Conservation (phyloP, 73 alveolate genomes). For the Paramecium sonneborni region DNA sequence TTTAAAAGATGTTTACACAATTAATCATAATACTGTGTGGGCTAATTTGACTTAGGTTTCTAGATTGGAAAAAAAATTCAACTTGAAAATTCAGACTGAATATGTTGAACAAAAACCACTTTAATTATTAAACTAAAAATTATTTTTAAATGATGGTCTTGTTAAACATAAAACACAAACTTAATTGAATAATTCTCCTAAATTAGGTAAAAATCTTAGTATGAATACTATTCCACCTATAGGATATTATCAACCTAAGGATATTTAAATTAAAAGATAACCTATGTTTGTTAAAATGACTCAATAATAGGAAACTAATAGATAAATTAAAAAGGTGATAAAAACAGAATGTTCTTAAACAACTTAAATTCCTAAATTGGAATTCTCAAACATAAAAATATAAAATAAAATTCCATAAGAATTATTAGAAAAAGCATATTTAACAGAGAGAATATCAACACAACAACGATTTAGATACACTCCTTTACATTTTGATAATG, state of each 20-base stretch:
- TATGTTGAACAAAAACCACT: neutral
- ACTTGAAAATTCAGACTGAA: neutral
- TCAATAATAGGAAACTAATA: neutral
- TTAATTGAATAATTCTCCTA: neutral
- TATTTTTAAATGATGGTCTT: neutral
- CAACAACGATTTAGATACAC: neutral
- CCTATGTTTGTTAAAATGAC: slow-evolving; percentile 37
- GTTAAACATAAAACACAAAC: neutral
- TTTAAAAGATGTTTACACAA: slow-evolving; percentile 20
- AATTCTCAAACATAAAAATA: neutral
- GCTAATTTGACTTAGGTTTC: neutral
- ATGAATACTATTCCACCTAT: neutral
- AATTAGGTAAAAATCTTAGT: neutral
- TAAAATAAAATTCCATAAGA: neutral
- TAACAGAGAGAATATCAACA: slow-evolving; percentile 12
- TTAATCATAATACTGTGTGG: neutral
- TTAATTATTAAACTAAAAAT: neutral
- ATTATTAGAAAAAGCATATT: neutral
- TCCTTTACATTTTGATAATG: slow-evolving; percentile 11
- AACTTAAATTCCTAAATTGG: neutral
- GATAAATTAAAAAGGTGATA: neutral
- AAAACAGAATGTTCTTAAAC: neutral
- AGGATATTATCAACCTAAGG: slow-evolving; percentile 29
- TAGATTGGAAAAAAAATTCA: neutral
- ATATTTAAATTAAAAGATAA: neutral